Evolutionary conservation across 2,329 filamentous ascomycete genomes (phyloP), one percentile per base, ranked within the genome.

Genomic region (Penicillium sp.): DNA sequence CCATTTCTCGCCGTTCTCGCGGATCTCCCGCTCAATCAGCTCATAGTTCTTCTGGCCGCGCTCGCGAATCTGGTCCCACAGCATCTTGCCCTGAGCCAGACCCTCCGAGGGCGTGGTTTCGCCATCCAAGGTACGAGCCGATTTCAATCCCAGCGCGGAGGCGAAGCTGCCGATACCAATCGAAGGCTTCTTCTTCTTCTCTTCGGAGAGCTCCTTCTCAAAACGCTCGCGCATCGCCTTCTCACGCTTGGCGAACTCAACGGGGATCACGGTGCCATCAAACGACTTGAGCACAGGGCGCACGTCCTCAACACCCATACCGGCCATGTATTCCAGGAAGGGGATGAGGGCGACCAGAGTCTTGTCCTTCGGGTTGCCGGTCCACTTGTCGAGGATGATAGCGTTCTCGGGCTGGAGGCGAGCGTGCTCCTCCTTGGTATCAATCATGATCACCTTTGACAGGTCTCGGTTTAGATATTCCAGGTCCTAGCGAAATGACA

Each of bases 261-360:
- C 76, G 3, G 92, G 87, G 40, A 98, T 95, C 55, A 90, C 76
- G 59, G 82, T 86, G 62, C 88, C 89, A 39, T 95, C 80, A 56
- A 94, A 95, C 0, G 85, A 89, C 68, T 85, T 86, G 60, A 95
- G 68, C 3, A 92, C 82, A 55, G 84, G 80, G 51, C 92, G 85
- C 10, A 93, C 85, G 56, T 98, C 92, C 35, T 80, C 74, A 54
- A 87, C 85, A 49, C 88, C 84, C 85, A 96, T 95, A 13, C 88
- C 92, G 50, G 88, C 86, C 49, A 98, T 79, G 66, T 95, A 96
- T 69, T 98, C 92, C 46, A 98, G 80, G 79, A 98, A 95, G 9
- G 92, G 92, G 42, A 98, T 94, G 32, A 95, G 72, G 3, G 81
- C 77, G 14, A 98, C 84, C 8, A 98, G 82, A 31, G 87, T 85